These are phyloP conservation scores for Olyra latifolia DNA, from an alignment of 176 grass and related monocot species.

Conservation along the genomic window DNA sequence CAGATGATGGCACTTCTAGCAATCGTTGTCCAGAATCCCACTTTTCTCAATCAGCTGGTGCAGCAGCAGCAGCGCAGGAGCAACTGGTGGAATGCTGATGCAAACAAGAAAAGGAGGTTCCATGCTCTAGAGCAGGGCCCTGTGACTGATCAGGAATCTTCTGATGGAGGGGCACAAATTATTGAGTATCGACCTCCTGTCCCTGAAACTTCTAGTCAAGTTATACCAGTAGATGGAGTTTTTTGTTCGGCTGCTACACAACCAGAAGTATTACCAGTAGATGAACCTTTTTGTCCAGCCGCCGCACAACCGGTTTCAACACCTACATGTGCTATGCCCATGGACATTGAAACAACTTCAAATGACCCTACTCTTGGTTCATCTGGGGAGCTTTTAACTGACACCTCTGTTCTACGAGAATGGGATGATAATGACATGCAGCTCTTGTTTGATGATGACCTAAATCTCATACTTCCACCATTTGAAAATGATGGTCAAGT, in stretches of 20 bases:
- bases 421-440: slow-evolving; percentile 28
- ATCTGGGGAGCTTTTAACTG: slow-evolving; percentile 21
- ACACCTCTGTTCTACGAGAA: slow-evolving; percentile 25
- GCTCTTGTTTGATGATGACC: slow-evolving; percentile 6
- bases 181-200: slow-evolving; percentile 40
- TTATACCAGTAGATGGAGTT: slow-evolving; percentile 20
- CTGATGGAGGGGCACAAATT: slow-evolving; percentile 34
- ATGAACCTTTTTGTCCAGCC: slow-evolving; percentile 15
- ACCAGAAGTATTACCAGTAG: slow-evolving; percentile 25
- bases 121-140: slow-evolving; percentile 47
- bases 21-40: slow-evolving; percentile 69
- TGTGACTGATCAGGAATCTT: slow-evolving; percentile 39
- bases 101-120: slow-evolving; percentile 61
- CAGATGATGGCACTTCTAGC: slow-evolving; percentile 72
- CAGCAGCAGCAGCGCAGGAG: slow-evolving; percentile 56
- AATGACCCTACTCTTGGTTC: slow-evolving; percentile 15
- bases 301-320: slow-evolving; percentile 27
- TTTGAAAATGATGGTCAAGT: slow-evolving; percentile 8
- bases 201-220: slow-evolving; percentile 42
- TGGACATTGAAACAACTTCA: slow-evolving; percentile 36
- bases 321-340: slow-evolving; percentile 25
- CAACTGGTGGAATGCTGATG: slow-evolving; percentile 45
- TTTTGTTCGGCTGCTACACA: background rate
- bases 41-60: slow-evolving; percentile 54
- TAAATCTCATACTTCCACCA: slow-evolving; percentile 24